phyloP scores from a whole-genome alignment of 1,284 basidiomycete genomes.

The Austroboletus novae-zelandiae region DNA sequence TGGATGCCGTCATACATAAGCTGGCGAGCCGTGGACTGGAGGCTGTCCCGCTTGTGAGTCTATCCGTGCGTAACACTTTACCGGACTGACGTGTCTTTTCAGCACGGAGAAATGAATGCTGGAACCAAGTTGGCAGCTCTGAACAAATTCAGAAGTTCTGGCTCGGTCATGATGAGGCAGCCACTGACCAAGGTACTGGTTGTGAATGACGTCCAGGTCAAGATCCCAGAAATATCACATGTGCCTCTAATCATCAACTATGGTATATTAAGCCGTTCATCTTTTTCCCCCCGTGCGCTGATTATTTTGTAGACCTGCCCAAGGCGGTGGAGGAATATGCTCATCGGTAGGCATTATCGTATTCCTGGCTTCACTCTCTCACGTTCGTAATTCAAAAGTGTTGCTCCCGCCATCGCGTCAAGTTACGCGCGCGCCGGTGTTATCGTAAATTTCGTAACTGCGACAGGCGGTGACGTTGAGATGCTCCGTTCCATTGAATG shows the following conservation, averaged over 20 bases:
- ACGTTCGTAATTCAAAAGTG: slow-evolving; percentile 40
- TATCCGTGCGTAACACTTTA: neutral
- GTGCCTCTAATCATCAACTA: slow-evolving; percentile 92
- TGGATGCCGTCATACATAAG: slow-evolving; percentile 88
- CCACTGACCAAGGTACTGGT: slow-evolving; percentile 74
- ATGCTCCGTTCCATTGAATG: slow-evolving; percentile 97
- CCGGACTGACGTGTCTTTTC: slow-evolving; percentile 10
- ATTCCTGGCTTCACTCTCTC: slow-evolving; percentile 2
- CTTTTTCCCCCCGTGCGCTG: slow-evolving; percentile 1
- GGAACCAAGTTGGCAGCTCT: slow-evolving; percentile 76
- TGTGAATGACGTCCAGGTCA: slow-evolving; percentile 89
- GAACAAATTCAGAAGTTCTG: slow-evolving; percentile 72
- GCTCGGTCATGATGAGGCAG: slow-evolving; percentile 58
- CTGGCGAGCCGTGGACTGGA: slow-evolving; percentile 84
- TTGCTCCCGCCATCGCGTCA: slow-evolving; percentile 78
- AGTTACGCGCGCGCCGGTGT: slow-evolving; percentile 83
- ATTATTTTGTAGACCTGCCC: slow-evolving; percentile 68
- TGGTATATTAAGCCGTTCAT: slow-evolving; percentile 42
- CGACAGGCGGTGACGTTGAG: slow-evolving; percentile 94
- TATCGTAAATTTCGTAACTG: slow-evolving; percentile 93
- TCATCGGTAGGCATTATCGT: slow-evolving; percentile 60
- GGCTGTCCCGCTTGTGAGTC: slow-evolving; percentile 49
- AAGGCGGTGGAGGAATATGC: slow-evolving; percentile 96
- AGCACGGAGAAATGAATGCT: slow-evolving; percentile 87
- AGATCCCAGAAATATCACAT: slow-evolving; percentile 85